Percentiles rank a stretch among this genome's conserved stretches.
phyloP scores from a whole-genome alignment of 1,284 basidiomycete genomes.

The Golubevia sp. region DNA sequence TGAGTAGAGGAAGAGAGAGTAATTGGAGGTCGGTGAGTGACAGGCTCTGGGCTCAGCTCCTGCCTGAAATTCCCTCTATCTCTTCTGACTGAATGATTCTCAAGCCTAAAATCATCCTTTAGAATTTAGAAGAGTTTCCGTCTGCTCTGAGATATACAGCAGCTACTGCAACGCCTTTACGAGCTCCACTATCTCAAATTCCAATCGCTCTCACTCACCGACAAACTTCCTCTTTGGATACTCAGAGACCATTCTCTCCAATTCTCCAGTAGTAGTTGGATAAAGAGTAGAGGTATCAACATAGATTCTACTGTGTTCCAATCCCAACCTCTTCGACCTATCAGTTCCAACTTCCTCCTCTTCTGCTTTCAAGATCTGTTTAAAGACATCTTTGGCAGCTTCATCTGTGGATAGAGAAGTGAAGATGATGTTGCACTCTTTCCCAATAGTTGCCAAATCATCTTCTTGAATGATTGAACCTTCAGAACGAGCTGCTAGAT shows the following conservation, averaged over 20 bases:
- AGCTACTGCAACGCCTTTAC: too few species aligned
- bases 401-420: conserved; percentile 33
- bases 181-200: too few species aligned
- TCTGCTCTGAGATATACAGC: too few species aligned
- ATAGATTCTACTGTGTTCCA: conserved; percentile 1
- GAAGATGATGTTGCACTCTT: conserved; percentile 42
- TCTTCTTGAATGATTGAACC: conserved; percentile 20
- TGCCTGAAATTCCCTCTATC: too few species aligned
- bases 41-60: too few species aligned
- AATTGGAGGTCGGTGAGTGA: too few species aligned
- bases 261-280: conserved; percentile 11
- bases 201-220: too few species aligned
- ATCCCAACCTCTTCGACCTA: conserved; percentile 27
- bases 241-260: conserved; percentile 30
- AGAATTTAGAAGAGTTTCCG: too few species aligned
- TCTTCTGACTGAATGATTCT: too few species aligned
- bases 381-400: conserved; percentile 32
- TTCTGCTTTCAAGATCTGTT: conserved; percentile 21
- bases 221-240: conserved; percentile 35
- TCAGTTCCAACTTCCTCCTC: conserved; percentile 29
- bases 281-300: conserved; percentile 10
- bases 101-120: too few species aligned
- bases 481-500: conserved; percentile 21
- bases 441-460: conserved; percentile 27
- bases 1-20: too few species aligned